Conservation (phyloP, 495 filamentous ascomycete genomes). For the Penicillium silybi region DNA sequence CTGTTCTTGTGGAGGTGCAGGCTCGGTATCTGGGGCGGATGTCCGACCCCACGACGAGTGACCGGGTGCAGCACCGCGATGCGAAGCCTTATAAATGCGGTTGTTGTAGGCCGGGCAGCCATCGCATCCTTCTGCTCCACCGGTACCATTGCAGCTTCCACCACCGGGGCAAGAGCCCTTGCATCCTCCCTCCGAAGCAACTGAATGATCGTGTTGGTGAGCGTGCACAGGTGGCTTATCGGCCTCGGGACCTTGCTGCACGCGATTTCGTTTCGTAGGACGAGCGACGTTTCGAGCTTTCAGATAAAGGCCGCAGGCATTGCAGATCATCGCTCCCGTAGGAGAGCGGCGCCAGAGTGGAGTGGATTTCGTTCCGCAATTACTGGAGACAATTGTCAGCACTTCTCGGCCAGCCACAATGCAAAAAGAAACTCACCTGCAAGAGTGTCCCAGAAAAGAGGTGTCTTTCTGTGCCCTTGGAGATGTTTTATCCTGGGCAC, state of each 20-base stretch:
- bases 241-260: constrained; percentile 29
- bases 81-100: constrained; percentile 77
- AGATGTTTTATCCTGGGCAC: constrained; percentile 27
- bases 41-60: constrained; percentile 33
- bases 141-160: constrained; percentile 93
- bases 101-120: constrained; percentile 98
- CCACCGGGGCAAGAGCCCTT: constrained; percentile 93
- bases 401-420: neutral
- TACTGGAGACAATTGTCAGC: constrained; percentile 50
- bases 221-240: constrained; percentile 13
- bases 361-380: constrained; percentile 89
- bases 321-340: constrained; percentile 91
- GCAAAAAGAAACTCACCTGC: constrained; percentile 43
- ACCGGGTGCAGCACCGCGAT: constrained; percentile 27
- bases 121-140: constrained; percentile 91
- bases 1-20: constrained; percentile 8
- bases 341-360: constrained; percentile 94
- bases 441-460: constrained; percentile 48
- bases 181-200: constrained; percentile 29
- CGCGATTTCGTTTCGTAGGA: constrained; percentile 78
- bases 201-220: constrained; percentile 10
- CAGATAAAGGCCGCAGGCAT: constrained; percentile 92
- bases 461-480: constrained; percentile 38
- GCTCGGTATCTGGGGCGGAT: constrained; percentile 23
- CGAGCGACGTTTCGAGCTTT: constrained; percentile 89